These are phyloP conservation scores for Tritrichomonas foetus DNA, from an alignment of 208 protist genomes.

Conservation along the genomic window DNA sequence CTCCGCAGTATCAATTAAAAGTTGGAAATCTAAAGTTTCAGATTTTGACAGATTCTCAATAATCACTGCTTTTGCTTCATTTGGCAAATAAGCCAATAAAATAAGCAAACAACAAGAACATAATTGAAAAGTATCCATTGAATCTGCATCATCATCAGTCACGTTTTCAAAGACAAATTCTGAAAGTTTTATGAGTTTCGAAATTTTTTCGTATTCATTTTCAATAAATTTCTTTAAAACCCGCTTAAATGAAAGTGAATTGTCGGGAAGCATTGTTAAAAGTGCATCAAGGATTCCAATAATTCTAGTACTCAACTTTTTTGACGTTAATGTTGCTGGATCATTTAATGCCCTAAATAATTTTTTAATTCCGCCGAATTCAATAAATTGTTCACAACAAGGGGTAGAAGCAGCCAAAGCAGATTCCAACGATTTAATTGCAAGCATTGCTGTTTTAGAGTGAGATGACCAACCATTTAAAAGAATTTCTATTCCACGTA, in stretches of 20 bases:
- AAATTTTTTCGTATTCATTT: neutral
- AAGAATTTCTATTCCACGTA: neutral
- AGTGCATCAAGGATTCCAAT: conserved; percentile 8
- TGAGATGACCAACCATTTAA: neutral
- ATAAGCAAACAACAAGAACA: neutral
- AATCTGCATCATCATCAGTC: neutral
- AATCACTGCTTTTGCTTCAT: neutral
- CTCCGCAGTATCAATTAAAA: neutral
- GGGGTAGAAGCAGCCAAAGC: neutral
- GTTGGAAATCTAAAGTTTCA: neutral
- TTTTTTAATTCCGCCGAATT: neutral
- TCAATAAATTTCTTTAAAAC: neutral
- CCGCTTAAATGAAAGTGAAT: neutral
- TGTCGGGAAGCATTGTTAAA: neutral
- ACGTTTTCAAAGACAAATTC: neutral
- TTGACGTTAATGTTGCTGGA: neutral
- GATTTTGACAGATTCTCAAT: neutral
- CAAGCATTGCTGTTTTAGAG: neutral
- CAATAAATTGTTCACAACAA: conserved; percentile 35
- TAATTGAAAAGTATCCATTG: neutral
- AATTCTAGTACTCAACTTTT: neutral
- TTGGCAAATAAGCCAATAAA: neutral
- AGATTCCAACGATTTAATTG: neutral
- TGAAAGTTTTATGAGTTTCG: neutral
- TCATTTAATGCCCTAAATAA: neutral